Conservation (phyloP, 805 yeast genomes). For the Tetrapisispora iriomotensis region DNA sequence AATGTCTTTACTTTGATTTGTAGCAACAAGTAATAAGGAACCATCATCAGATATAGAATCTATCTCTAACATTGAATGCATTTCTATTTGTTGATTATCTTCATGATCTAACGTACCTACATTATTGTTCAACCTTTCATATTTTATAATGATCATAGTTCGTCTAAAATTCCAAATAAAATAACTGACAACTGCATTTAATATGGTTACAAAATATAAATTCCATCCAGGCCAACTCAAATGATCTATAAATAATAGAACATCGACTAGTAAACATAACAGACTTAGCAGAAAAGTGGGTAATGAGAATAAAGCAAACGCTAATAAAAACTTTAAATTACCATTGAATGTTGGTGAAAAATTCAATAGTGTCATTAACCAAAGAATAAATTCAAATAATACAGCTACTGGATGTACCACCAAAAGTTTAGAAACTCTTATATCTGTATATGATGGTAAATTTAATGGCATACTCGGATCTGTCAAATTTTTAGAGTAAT, state of each 20-base stretch:
- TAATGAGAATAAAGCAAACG: slow-evolving; percentile 48
- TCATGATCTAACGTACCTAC: slow-evolving; percentile 1
- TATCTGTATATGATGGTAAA: slow-evolving; percentile 51
- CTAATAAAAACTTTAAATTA: slow-evolving; percentile 37
- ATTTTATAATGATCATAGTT: slow-evolving; percentile 34
- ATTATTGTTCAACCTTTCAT: slow-evolving; percentile 6
- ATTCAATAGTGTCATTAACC: slow-evolving; percentile 32
- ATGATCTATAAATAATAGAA: slow-evolving; percentile 65
- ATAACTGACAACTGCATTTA: slow-evolving; percentile 54
- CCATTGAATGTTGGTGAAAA: slow-evolving; percentile 26
- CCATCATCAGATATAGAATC: slow-evolving; percentile 2
- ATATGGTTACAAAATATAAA: slow-evolving; percentile 55
- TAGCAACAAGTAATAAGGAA: background rate
- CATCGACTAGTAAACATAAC: slow-evolving; percentile 72
- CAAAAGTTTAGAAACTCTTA: slow-evolving; percentile 47
- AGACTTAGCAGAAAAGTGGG: slow-evolving; percentile 62
- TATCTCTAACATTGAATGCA: slow-evolving; percentile 9
- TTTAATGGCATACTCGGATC: background rate
- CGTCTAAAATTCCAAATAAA: slow-evolving; percentile 65
- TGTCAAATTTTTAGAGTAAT: background rate
- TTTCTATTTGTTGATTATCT: slow-evolving; percentile 6
- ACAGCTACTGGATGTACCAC: slow-evolving; percentile 61
- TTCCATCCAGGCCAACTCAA: slow-evolving; percentile 83
- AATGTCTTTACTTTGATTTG: background rate
- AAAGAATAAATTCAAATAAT: slow-evolving; percentile 41